These are phyloP conservation scores for Eucalyptus melliodora DNA, from an alignment of 345 rosid species.

Conservation along the genomic window DNA sequence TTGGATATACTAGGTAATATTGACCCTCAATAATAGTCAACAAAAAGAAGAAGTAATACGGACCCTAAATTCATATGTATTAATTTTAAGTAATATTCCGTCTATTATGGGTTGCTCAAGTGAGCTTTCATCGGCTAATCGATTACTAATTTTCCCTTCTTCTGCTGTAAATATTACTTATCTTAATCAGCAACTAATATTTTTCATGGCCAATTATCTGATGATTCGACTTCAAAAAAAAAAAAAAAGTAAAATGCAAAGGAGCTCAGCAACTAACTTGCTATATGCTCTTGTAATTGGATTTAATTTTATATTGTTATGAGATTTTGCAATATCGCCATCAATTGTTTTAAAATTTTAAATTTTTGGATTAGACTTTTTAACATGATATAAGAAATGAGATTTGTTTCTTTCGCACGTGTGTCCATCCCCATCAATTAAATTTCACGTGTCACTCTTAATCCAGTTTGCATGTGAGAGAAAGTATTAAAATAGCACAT, in stretches of 20 bases:
- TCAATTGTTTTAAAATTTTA: neutral
- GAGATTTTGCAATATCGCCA: neutral
- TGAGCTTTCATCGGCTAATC: neutral
- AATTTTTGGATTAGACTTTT: neutral
- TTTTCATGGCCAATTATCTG: neutral
- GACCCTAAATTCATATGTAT: neutral
- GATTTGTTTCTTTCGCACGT: accelerated
- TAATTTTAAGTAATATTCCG: neutral
- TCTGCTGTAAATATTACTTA: neutral
- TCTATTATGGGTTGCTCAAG: neutral
- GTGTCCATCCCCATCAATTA: accelerated
- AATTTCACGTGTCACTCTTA: accelerated
- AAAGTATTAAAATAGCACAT: accelerated
- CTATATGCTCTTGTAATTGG: neutral
- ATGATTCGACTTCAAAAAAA: neutral
- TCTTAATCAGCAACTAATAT: neutral
- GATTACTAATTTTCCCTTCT: neutral
- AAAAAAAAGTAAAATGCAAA: neutral
- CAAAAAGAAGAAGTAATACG: neutral
- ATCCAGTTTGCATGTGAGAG: neutral
- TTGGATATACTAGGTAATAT: neutral
- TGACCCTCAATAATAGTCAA: neutral
- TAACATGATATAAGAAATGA: accelerated
- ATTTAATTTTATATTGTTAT: neutral
- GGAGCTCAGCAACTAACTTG: neutral